A percentile compares a stretch with the other conserved stretches of the same genome.
These are phyloP conservation scores for Gomphus sp. DNA, from an alignment of 1,284 basidiomycete species.

Conservation along the genomic window DNA sequence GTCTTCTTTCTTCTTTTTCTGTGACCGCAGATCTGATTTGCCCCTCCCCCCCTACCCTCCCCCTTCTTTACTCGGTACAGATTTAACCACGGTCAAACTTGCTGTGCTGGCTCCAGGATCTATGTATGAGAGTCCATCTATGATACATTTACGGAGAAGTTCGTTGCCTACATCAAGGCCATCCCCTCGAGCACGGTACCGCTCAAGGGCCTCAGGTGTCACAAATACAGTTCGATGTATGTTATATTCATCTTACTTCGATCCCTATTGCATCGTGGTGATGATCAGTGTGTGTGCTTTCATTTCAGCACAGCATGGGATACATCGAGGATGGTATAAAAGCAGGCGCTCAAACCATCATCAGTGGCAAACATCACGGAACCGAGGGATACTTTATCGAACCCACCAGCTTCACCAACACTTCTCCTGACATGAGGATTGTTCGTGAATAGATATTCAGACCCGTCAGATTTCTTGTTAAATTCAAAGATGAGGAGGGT, in stretches of 20 bases:
- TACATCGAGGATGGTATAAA: conserved; percentile 84
- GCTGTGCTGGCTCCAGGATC: conserved; percentile 80
- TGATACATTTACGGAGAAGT: conserved; percentile 61
- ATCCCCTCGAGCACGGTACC: conserved; percentile 66
- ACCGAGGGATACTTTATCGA: conserved; percentile 67
- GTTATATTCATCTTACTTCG: conserved; percentile 12
- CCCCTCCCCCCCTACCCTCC: too few relatives aligned
- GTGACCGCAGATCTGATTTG: conserved; percentile 17
- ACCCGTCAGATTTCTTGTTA: conserved; percentile 69
- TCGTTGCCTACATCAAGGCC: conserved; percentile 60
- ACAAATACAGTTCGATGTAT: conserved; percentile 53
- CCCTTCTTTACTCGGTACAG: too few relatives aligned
- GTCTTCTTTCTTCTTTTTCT: too few relatives aligned
- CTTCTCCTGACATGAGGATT: conserved; percentile 75
- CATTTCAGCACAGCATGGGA: conserved; percentile 79
- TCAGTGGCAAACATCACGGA: conserved; percentile 71
- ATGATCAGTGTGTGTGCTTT: too few relatives aligned
- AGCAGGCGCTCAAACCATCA: conserved; percentile 74
- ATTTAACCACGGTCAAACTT: conserved; percentile 79
- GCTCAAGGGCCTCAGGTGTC: conserved; percentile 90
- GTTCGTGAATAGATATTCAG: conserved; percentile 90
- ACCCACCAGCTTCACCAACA: conserved; percentile 85
- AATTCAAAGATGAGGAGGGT: conserved; percentile 55
- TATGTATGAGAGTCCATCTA: conserved; percentile 81
- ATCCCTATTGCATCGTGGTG: too few relatives aligned